phyloP scores from a whole-genome alignment of 306 rosid species.

The Luffa aegyptiaca region DNA sequence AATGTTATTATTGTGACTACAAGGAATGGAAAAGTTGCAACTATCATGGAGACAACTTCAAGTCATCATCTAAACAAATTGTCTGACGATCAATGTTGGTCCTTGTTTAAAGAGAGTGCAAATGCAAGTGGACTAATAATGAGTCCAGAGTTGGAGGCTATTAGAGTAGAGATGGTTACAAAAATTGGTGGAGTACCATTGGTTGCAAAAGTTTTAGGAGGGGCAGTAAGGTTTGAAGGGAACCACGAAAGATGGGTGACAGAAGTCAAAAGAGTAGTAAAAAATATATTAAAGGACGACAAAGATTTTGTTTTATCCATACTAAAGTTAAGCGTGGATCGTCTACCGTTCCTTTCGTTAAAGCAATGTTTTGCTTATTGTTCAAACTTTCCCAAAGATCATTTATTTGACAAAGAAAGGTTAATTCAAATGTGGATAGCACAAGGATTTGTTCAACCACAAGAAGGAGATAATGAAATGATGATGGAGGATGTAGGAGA shows the following conservation, averaged over 20 bases:
- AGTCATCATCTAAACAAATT: neutral
- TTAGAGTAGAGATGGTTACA: neutral
- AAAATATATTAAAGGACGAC: too few species aligned
- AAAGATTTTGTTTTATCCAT: neutral
- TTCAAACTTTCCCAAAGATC: neutral
- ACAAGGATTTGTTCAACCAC: neutral
- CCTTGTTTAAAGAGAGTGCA: neutral
- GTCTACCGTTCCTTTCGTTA: neutral
- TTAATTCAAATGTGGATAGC: slow-evolving; percentile 14
- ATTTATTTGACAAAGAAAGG: neutral
- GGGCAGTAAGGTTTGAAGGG: neutral
- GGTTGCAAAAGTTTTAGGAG: slow-evolving; percentile 12
- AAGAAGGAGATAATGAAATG: neutral
- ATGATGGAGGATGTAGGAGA: slow-evolving; percentile 1
- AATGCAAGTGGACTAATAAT: neutral
- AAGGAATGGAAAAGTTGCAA: neutral
- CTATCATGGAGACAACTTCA: neutral
- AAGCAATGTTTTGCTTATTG: slow-evolving; percentile 17
- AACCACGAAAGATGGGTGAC: neutral
- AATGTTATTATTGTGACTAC: slow-evolving; percentile 2
- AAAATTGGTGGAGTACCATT: slow-evolving; percentile 9
- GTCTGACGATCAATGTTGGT: slow-evolving; percentile 5
- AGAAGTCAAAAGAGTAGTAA: neutral
- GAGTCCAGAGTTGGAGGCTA: neutral
- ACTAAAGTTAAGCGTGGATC: neutral